Evolutionary conservation across 2,329 filamentous ascomycete species (phyloP).

Genomic region (Botryosphaeria agaves): DNA sequence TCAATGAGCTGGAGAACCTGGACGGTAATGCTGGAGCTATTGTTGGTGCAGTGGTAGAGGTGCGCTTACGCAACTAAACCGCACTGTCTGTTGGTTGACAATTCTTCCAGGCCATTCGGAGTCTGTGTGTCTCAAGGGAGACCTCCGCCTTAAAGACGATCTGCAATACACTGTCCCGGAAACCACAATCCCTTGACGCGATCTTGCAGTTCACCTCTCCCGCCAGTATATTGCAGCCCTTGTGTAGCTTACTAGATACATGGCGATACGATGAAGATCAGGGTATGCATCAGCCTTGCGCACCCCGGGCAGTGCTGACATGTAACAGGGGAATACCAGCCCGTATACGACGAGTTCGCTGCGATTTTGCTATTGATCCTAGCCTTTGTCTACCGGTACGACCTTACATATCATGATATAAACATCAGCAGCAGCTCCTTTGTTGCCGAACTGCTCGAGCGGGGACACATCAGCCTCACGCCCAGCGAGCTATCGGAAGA

Average conservation of each 20-base stretch:
- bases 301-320: constrained; percentile 6
- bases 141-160: constrained; percentile 65
- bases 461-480: constrained; percentile 38
- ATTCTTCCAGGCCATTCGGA: constrained; percentile 39
- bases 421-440: constrained; percentile 49
- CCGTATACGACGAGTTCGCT: constrained; percentile 74
- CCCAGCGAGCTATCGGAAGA: constrained; percentile 48
- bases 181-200: constrained; percentile 55
- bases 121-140: constrained; percentile 54
- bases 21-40: constrained; percentile 84
- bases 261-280: constrained; percentile 76
- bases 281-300: constrained; percentile 15
- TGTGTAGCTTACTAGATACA: constrained; percentile 59
- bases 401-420: constrained; percentile 45
- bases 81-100: no score
- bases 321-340: constrained; percentile 54
- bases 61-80: no score
- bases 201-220: constrained; percentile 60
- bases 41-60: constrained; percentile 44
- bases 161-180: constrained; percentile 56
- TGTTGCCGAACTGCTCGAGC: constrained; percentile 46
- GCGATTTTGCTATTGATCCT: constrained; percentile 57
- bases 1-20: constrained; percentile 73
- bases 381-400: constrained; percentile 60
- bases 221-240: constrained; percentile 49